These are phyloP conservation scores for Russula sp. DNA, from an alignment of 768 basidiomycete genomes.

Conservation along the genomic window DNA sequence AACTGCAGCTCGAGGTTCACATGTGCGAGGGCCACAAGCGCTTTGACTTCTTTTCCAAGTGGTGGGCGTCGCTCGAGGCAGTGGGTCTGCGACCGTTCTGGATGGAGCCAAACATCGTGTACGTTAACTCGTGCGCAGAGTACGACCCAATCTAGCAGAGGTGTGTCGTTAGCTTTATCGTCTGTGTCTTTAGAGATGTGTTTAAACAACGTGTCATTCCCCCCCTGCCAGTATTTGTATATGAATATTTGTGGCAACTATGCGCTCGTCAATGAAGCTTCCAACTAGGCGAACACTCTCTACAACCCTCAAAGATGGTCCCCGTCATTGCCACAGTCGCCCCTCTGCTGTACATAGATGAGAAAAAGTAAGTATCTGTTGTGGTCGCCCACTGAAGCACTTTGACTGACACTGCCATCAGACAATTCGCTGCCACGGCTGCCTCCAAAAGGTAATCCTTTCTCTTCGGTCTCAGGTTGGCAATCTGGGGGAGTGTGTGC, in stretches of 20 bases:
- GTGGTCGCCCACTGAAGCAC: no score
- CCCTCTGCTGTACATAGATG: no score
- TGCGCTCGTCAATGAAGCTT: background rate
- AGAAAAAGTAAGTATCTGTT: no score
- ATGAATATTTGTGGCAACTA: slow-evolving; percentile 3
- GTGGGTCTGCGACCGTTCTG: slow-evolving; percentile 36
- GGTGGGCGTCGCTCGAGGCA: slow-evolving; percentile 63
- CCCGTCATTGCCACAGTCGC: no score
- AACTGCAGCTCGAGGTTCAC: slow-evolving; percentile 68
- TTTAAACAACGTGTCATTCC: no score
- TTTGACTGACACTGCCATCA: no score
- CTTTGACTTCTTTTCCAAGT: slow-evolving; percentile 47
- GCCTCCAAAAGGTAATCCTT: no score
- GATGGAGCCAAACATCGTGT: slow-evolving; percentile 48
- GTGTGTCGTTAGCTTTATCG: slow-evolving; percentile 20
- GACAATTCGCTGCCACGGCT: no score
- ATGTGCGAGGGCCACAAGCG: slow-evolving; percentile 25
- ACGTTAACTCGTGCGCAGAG: slow-evolving; percentile 34
- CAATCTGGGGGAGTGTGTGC: no score
- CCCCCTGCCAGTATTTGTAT: slow-evolving; percentile 31
- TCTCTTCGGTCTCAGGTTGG: no score
- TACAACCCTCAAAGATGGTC: no score
- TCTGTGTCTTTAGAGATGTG: background rate
- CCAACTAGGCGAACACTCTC: background rate
- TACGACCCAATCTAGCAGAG: slow-evolving; percentile 35